phyloP scores from a whole-genome alignment of 2,329 filamentous ascomycete genomes.

The Aureobasidium sp. region DNA sequence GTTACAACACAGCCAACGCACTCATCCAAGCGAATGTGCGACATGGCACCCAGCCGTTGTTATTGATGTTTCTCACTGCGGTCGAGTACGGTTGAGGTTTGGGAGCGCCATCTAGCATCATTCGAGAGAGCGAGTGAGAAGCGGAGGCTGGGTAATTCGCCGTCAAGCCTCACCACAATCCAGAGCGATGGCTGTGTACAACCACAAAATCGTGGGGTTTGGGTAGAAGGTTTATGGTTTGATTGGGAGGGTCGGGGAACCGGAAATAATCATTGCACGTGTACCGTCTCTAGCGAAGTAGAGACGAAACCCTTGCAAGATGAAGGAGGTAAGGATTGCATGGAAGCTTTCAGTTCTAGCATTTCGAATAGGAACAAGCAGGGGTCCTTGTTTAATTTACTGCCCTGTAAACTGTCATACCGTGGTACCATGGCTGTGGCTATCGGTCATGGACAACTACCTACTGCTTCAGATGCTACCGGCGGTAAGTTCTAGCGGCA shows the following conservation, averaged over 20 bases:
- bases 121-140: neutral
- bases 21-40: neutral
- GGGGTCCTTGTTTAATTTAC: slow-evolving; percentile 6
- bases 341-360: neutral
- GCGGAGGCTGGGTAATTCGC: neutral
- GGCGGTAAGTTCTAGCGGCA: neutral
- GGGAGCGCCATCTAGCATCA: neutral
- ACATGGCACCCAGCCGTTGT: neutral
- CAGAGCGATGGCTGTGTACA: neutral
- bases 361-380: neutral
- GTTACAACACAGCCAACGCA: neutral
- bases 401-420: slow-evolving; percentile 9
- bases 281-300: neutral
- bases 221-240: neutral
- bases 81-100: neutral
- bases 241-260: neutral
- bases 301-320: neutral
- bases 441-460: neutral
- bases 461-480: slow-evolving; percentile 1
- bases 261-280: neutral
- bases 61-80: neutral
- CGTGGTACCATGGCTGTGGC: neutral
- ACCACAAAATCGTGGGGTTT: neutral
- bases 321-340: neutral
- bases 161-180: neutral